phyloP scores from a whole-genome alignment of 305 asterid genomes.

The Plantago coronopus region DNA sequence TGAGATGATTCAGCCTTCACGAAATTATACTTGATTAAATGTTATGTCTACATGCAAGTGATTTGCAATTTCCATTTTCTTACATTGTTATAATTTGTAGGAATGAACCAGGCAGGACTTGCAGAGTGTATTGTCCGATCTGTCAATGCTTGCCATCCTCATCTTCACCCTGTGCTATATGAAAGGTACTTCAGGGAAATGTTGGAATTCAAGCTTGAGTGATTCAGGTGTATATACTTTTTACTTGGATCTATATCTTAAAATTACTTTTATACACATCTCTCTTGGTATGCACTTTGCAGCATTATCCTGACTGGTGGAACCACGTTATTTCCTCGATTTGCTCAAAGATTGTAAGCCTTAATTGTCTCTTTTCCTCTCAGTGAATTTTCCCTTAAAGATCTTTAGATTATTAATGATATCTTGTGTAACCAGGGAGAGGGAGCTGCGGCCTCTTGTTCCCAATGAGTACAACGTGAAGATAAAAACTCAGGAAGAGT shows the following conservation, averaged over 20 bases:
- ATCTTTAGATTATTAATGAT: constrained; percentile 12
- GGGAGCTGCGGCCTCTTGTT: constrained; percentile 90
- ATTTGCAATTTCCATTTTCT: not conserved
- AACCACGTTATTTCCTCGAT: constrained; percentile 80
- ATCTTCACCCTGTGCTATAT: constrained; percentile 89
- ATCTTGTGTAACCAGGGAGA: constrained; percentile 50
- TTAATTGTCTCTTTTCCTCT: constrained; percentile 4
- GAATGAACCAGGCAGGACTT: constrained; percentile 96
- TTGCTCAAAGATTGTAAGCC: constrained; percentile 90
- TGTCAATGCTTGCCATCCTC: constrained; percentile 80
- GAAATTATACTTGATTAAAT: too few species aligned
- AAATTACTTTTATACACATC: constrained; percentile 15
- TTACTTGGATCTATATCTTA: constrained; percentile 21
- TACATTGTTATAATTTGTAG: constrained; percentile 26
- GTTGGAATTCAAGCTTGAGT: constrained; percentile 10
- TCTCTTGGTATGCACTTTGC: constrained; percentile 46
- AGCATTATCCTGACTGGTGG: constrained; percentile 96
- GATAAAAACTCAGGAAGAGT: constrained; percentile 87
- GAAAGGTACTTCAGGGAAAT: constrained; percentile 52
- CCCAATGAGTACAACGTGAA: constrained; percentile 77
- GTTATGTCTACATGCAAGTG: not conserved
- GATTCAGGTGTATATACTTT: constrained; percentile 2
- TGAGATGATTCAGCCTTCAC: not conserved
- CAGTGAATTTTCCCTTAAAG: not conserved
- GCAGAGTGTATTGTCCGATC: constrained; percentile 93